Base-by-base conservation (phyloP, 2,329 filamentous ascomycete species). In the Ophiocordyceps australis region DNA sequence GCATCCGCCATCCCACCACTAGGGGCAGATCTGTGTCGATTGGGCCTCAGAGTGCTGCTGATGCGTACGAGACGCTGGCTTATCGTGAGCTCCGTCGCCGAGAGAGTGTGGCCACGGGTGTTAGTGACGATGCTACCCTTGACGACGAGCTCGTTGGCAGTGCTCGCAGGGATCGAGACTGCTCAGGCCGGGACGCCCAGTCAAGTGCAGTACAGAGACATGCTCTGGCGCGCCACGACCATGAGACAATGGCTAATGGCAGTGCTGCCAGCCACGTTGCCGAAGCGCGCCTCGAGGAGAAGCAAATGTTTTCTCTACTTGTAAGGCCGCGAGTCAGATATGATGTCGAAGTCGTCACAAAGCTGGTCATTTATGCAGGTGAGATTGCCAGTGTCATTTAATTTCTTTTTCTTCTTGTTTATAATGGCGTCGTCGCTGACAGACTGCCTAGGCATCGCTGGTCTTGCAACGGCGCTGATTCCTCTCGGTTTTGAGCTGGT, bases 261-360 rank as follows among this genome's bases (percentile, higher is more conserved):
- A 36, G 43, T 21, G 53, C 57, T 17, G 33, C 38, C 24, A 40
- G 35, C 10, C 33, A 30, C 5, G 49, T 52, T 9, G 52, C 55
- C 14, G 55, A 59, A 25, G 55, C 65, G 23, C 62, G 66, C 37
- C 39, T 66, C 15, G 72, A 72, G 24, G 75, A 83, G 46, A 65
- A 62, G 37, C 78, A 91, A 45, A 74, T 95, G 47, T 94, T 95
- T 49, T 76, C 74, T 23, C 71, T 65, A 43, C 61, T 95, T 28
- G 74, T 83, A 34, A 81, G 77, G 52, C 83, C 89, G 25, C 71
- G 89, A 37, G 85, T 94, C 31, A 65, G 85, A 38, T 98, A 95
- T 43, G 89, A 98, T 51, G 86, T 95, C n/a, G 89, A 98, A 50
- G 86, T 98, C 20, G 78, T 98, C 20, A 95, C 89, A 5, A 95